Percentiles rank a stretch among this genome's conserved stretches.
Evolutionary conservation across 768 basidiomycete species (phyloP).

Genomic region (Phlebiopsis flavidoalba): DNA sequence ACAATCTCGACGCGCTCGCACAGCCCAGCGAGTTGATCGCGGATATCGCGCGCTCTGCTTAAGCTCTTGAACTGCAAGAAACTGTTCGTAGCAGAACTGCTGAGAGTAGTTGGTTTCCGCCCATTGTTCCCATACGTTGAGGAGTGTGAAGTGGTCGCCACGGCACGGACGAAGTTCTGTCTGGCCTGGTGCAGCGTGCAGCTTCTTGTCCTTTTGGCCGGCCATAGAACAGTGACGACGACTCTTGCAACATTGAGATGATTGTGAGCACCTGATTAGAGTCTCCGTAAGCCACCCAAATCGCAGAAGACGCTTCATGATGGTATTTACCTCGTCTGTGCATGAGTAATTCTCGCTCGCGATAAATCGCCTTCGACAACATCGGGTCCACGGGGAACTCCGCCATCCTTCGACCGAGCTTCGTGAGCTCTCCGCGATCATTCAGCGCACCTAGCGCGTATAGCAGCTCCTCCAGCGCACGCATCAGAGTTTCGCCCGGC

Average conservation of each 20-base stretch:
- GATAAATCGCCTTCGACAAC: slow-evolving; percentile 93
- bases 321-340: slow-evolving; percentile 83
- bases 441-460: slow-evolving; percentile 97
- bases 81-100: slow-evolving; percentile 95
- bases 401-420: slow-evolving; percentile 94
- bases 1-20: slow-evolving; percentile 98
- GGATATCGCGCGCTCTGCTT: slow-evolving; percentile 90
- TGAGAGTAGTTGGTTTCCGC: slow-evolving; percentile 96
- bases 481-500: slow-evolving; percentile 95
- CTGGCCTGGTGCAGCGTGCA: slow-evolving; percentile 97
- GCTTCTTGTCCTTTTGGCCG: slow-evolving; percentile 97
- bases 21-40: slow-evolving; percentile 89
- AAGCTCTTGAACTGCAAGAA: slow-evolving; percentile 91
- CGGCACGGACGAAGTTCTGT: slow-evolving; percentile 92
- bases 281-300: neutral
- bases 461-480: slow-evolving; percentile 80
- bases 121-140: slow-evolving; percentile 99
- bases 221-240: slow-evolving; percentile 87
- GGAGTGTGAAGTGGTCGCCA: slow-evolving; percentile 95
- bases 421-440: slow-evolving; percentile 95
- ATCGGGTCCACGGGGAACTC: slow-evolving; percentile 99
- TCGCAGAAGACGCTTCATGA: neutral
- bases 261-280: slow-evolving; percentile 81
- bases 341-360: slow-evolving; percentile 91
- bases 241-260: slow-evolving; percentile 96